phyloP scores from a whole-genome alignment of 176 grass and related monocot species.

The Avena insularis region DNA sequence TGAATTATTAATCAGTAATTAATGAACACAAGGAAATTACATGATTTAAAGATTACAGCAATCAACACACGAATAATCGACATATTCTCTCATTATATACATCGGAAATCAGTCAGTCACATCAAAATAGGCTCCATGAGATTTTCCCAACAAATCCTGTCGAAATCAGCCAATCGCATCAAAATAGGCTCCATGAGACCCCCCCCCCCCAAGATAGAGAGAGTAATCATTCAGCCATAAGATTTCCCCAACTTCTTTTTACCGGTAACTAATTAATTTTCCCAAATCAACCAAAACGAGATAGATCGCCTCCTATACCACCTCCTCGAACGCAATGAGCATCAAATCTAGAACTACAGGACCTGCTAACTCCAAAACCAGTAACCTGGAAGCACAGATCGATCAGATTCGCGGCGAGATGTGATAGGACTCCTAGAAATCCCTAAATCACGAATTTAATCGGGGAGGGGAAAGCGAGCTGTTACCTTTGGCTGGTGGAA shows the following conservation, averaged over 20 bases:
- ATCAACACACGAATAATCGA: neutral
- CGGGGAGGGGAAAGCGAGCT: neutral
- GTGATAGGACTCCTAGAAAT: neutral
- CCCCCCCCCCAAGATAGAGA: neutral
- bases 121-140: too few relatives aligned
- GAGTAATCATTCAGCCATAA: too few relatives aligned
- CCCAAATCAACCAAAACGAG: neutral
- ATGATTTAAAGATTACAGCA: neutral
- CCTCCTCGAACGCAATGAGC: neutral
- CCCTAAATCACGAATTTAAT: neutral
- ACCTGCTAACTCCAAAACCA: neutral
- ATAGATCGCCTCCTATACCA: neutral
- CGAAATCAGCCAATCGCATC: neutral
- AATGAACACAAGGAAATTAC: neutral
- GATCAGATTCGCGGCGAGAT: neutral
- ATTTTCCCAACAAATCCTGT: too few relatives aligned
- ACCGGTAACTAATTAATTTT: neutral
- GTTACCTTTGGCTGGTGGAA: conserved; percentile 22
- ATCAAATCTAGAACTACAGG: neutral
- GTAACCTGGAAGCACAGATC: neutral
- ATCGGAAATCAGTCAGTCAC: neutral
- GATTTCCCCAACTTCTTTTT: neutral
- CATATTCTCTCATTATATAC: neutral
- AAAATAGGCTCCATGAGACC: neutral
- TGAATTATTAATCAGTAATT: neutral